These are phyloP conservation scores for Monoraphidium neglectum DNA, from an alignment of 139 green algal species.

Conservation along the genomic window DNA sequence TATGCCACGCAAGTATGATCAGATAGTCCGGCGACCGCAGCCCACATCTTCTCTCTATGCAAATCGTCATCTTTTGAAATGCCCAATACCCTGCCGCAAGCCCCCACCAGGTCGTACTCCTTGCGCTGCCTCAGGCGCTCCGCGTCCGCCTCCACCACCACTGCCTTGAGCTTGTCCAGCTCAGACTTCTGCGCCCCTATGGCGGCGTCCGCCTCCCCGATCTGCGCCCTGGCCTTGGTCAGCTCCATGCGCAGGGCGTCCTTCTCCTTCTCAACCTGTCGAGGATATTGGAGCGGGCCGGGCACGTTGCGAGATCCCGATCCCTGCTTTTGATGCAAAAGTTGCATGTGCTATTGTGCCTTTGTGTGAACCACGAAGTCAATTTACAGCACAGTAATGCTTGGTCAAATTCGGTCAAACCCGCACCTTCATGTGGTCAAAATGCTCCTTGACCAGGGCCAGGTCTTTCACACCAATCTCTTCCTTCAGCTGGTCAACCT, in stretches of 20 bases:
- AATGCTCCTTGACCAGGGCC: slow-evolving; percentile 87
- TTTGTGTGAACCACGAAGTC: too few species aligned
- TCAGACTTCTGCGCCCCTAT: slow-evolving; percentile 51
- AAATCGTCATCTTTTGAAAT: too few species aligned
- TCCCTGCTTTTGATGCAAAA: too few species aligned
- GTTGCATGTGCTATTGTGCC: too few species aligned
- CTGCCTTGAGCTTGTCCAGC: slow-evolving; percentile 10
- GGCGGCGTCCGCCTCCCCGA: slow-evolving; percentile 78
- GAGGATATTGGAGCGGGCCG: too few species aligned
- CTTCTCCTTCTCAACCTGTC: slow-evolving; percentile 89
- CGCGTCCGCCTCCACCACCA: slow-evolving; percentile 31
- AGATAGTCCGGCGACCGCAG: too few species aligned
- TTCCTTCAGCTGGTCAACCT: slow-evolving; percentile 91
- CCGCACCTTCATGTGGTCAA: slow-evolving; percentile 86
- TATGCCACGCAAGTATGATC: too few species aligned
- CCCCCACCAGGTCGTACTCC: slow-evolving; percentile 88
- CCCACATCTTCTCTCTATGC: too few species aligned
- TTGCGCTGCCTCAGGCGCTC: slow-evolving; percentile 83
- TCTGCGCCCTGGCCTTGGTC: slow-evolving; percentile 77
- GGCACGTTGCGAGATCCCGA: too few species aligned
- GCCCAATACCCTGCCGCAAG: slow-evolving; percentile 10
- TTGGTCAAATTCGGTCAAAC: too few species aligned
- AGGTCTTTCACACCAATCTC: slow-evolving; percentile 86
- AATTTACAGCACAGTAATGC: too few species aligned
- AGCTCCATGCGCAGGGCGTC: slow-evolving; percentile 82